Evolutionary conservation across 1,284 basidiomycete genomes (phyloP).

Genomic region (Ustilago vetiveriae): DNA sequence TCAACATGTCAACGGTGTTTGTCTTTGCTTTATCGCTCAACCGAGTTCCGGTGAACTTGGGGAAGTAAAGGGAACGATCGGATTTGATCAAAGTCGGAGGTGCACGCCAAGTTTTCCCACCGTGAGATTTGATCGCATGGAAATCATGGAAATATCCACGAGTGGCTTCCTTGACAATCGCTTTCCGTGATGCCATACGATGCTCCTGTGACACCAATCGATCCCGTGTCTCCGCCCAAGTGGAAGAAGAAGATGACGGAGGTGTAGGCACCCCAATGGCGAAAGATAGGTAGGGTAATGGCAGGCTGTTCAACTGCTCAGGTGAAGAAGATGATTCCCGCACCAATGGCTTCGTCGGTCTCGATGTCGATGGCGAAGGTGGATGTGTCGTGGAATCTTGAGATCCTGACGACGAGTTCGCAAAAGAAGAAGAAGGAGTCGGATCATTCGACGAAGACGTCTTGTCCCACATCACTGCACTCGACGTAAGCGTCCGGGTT

Average conservation of each 20-base stretch:
- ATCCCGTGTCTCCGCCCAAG: slow-evolving; percentile 76
- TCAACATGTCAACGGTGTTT: slow-evolving; percentile 82
- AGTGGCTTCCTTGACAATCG: slow-evolving; percentile 78
- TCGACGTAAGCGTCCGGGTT: slow-evolving; percentile 4
- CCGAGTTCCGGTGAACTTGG: slow-evolving; percentile 82
- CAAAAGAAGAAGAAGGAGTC: not conserved
- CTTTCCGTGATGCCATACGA: slow-evolving; percentile 46
- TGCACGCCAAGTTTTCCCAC: slow-evolving; percentile 95
- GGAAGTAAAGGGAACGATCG: slow-evolving; percentile 79
- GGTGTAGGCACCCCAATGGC: slow-evolving; percentile 77
- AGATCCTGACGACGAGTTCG: too few species aligned
- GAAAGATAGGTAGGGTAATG: slow-evolving; percentile 73
- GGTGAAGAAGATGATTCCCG: slow-evolving; percentile 28
- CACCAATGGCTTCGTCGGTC: slow-evolving; percentile 16
- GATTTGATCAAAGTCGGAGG: slow-evolving; percentile 80
- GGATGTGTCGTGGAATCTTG: too few species aligned
- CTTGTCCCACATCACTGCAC: not conserved
- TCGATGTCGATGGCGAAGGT: not conserved
- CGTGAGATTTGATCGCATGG: slow-evolving; percentile 80
- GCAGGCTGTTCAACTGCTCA: slow-evolving; percentile 41
- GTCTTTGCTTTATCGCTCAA: slow-evolving; percentile 72
- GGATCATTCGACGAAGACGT: not conserved
- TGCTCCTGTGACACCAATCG: slow-evolving; percentile 74
- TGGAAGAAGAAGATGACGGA: slow-evolving; percentile 73
- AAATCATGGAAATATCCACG: slow-evolving; percentile 92